Evolutionary conservation across 371 early-diverging fungal species (phyloP).

Genomic region (Mortierella sp.): DNA sequence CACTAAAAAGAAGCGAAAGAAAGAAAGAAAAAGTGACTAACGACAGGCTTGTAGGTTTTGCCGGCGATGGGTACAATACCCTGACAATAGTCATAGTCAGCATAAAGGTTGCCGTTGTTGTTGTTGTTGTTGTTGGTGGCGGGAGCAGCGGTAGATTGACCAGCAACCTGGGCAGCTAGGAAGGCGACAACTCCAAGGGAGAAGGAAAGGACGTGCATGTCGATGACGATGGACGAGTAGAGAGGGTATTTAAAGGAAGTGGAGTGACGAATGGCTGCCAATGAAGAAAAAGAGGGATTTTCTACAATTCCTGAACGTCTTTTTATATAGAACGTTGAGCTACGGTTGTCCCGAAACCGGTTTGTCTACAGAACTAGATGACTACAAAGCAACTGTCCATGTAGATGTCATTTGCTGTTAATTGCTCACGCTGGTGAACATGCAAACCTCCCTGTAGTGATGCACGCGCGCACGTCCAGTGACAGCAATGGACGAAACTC

Average conservation of each 20-base stretch:
- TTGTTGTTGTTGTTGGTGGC: not conserved
- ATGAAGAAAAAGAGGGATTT: not conserved
- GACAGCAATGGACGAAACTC: not conserved
- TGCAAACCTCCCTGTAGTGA: not conserved
- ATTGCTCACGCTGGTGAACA: not conserved
- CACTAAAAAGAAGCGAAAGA: no score
- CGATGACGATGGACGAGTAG: not conserved
- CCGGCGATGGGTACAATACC: not conserved
- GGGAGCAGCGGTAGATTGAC: not conserved
- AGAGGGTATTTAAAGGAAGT: not conserved
- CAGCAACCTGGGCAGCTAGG: not conserved
- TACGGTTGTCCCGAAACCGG: not conserved
- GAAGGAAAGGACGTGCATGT: not conserved
- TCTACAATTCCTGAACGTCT: not conserved
- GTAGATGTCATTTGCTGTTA: not conserved
- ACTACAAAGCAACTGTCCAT: no score
- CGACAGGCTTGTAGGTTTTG: conserved; percentile 5
- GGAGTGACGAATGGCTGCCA: not conserved
- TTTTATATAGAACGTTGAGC: not conserved
- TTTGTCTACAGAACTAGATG: not conserved
- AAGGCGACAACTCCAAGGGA: not conserved
- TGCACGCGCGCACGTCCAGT: not conserved
- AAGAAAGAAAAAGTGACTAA: not conserved
- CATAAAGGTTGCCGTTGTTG: not conserved
- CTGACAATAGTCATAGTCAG: not conserved